Base-by-base conservation (phyloP, 768 basidiomycete species). In the Phlebiopsis flavidoalba region DNA sequence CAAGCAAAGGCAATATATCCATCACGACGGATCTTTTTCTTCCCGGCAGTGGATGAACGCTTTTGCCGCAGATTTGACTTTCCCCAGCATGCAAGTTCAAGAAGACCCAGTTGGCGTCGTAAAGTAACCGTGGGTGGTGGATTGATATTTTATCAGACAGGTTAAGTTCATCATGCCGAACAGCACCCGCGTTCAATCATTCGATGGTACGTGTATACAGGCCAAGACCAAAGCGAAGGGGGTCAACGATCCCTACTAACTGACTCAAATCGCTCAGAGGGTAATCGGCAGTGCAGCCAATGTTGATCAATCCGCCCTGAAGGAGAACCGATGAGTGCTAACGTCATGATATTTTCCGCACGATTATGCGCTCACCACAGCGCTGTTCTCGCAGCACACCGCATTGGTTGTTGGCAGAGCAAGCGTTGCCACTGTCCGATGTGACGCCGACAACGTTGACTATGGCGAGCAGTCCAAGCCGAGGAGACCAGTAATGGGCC, bases 391-490 rank as follows among this genome's bases (percentile, higher is more conserved):
- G 57, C 57, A 58, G 57, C 57, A 58, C 15, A 58, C 57, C n/a
- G 47, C 8, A n/a, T n/a, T n/a, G n/a, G n/a, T n/a, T n/a, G 22
- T 8, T 12, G 15, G 57, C 46, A n/a, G 10, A 21, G 57, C 64
- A 65, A 0, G 55, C 33, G 50, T 49, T 40, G 2, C 53, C 52
- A 19, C 53, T 36, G 0, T 60, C 63, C n/a, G n/a, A n/a, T n/a
- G n/a, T n/a, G 12, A 64, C 52, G 24, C 52, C 59, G 24, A 61
- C 49, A 48, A 57, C 54, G 57, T 35, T 46, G 52, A 65, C 21
- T n/a, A n/a, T 21, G 64, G 57, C 4, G 61, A 60, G 52, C 64
- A 65, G 10, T 14, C 43, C 21, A 62, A 19, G 37, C 64, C 64
- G 37, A 65, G 19, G 17, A 35, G 48, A 7, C 35, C 53, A 1